These are phyloP conservation scores for Botrytis galanthina DNA, from an alignment of 2,329 filamentous ascomycete genomes.

Conservation along the genomic window DNA sequence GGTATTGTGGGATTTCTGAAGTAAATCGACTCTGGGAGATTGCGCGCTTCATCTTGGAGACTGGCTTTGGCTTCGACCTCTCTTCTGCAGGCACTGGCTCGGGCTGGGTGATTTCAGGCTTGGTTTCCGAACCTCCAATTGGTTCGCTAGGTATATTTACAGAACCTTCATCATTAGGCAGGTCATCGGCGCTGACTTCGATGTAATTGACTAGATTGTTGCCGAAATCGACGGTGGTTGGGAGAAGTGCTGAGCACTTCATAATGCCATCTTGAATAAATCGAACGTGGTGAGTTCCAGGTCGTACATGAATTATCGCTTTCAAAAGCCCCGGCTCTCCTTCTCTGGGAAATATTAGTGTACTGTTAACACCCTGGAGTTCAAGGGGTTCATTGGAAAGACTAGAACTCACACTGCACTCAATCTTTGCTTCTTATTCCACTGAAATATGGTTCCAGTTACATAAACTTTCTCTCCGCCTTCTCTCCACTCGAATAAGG, in stretches of 20 bases:
- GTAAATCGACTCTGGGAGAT: constrained; percentile 62
- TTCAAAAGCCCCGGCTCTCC: constrained; percentile 62
- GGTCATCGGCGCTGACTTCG: constrained; percentile 79
- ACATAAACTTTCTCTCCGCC: constrained; percentile 91
- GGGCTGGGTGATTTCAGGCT: constrained; percentile 21
- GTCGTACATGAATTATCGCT: constrained; percentile 76
- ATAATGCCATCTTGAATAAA: constrained; percentile 95
- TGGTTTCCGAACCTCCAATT: constrained; percentile 23
- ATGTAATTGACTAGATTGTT: constrained; percentile 99
- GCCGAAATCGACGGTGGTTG: constrained; percentile 95
- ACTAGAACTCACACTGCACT: constrained; percentile 66
- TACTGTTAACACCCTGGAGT: not conserved
- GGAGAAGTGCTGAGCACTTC: constrained; percentile 80
- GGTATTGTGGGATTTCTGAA: constrained; percentile 74
- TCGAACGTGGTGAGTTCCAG: constrained; percentile 93
- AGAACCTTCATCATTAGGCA: constrained; percentile 42
- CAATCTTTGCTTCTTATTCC: constrained; percentile 90
- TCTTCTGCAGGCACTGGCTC: constrained; percentile 40
- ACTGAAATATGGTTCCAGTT: constrained; percentile 94
- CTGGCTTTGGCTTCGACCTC: constrained; percentile 39
- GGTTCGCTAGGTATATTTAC: constrained; percentile 24
- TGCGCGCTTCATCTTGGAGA: constrained; percentile 54
- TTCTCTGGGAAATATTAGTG: constrained; percentile 38
- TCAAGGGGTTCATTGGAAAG: not conserved
- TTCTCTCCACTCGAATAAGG: constrained; percentile 73